phyloP scores from a whole-genome alignment of 2,329 filamentous ascomycete species.

The Rutstroemia sp. region DNA sequence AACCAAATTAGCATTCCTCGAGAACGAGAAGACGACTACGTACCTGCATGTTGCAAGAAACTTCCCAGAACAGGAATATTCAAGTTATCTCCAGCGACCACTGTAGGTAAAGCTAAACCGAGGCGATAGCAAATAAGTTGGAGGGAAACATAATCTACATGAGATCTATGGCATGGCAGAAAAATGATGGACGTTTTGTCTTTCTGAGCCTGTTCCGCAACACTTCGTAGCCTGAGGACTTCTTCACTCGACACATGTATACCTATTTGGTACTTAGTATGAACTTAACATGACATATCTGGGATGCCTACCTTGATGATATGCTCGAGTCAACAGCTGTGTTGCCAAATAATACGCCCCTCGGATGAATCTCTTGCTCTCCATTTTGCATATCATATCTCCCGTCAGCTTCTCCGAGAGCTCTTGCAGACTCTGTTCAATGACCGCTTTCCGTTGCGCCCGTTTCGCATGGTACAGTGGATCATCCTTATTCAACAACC shows the following conservation, averaged over 20 bases:
- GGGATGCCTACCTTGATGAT: conserved; percentile 66
- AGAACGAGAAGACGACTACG: conserved; percentile 12
- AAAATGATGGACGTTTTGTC: conserved; percentile 97
- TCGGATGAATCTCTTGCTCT: conserved; percentile 86
- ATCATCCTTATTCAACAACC: conserved; percentile 52
- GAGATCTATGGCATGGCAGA: conserved; percentile 86
- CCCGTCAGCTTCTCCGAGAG: conserved; percentile 83
- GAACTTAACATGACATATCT: background rate
- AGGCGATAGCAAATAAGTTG: conserved; percentile 94
- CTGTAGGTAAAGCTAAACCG: conserved; percentile 79
- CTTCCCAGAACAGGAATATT: conserved; percentile 87
- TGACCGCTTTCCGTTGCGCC: conserved; percentile 49
- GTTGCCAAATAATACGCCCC: conserved; percentile 85
- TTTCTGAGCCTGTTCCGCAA: conserved; percentile 73
- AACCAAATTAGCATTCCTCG: conserved; percentile 1
- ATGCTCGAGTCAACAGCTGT: conserved; percentile 83
- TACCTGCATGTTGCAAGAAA: conserved; percentile 86
- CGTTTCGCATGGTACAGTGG: conserved; percentile 46
- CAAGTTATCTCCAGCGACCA: conserved; percentile 92
- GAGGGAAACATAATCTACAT: conserved; percentile 92
- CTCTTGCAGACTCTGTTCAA: conserved; percentile 68
- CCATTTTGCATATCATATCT: conserved; percentile 98
- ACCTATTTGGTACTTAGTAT: conserved; percentile 30
- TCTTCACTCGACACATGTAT: conserved; percentile 96
- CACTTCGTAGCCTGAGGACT: conserved; percentile 70